Evolutionary conservation across 352 stramenopile genomes (phyloP).

Genomic region (Phytopythium aichiense): DNA sequence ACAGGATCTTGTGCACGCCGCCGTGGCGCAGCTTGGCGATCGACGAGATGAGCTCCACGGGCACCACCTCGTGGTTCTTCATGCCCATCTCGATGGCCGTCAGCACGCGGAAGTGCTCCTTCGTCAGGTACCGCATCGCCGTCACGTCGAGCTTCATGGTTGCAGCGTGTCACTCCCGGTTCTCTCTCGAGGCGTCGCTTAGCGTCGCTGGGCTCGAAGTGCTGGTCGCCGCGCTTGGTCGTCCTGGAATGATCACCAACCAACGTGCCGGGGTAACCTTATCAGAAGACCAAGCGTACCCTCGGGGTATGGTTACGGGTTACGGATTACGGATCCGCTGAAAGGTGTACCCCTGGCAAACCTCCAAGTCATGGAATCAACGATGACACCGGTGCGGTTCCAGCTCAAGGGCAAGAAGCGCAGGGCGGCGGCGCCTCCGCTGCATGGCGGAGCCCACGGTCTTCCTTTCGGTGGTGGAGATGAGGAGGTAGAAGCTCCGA

Average conservation of each 20-base stretch:
- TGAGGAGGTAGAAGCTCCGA: not conserved
- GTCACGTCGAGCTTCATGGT: conserved; percentile 93
- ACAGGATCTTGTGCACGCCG: conserved; percentile 97
- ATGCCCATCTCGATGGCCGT: conserved; percentile 99
- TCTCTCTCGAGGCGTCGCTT: not conserved
- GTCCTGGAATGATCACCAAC: conserved; percentile 3
- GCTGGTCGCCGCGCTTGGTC: not conserved
- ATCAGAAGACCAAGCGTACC: not conserved
- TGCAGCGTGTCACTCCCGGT: not conserved
- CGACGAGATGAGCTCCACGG: conserved; percentile 93
- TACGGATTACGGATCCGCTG: not conserved
- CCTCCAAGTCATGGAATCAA: no score
- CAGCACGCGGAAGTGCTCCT: conserved; percentile 98
- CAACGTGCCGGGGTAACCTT: not conserved
- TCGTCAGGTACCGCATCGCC: conserved; percentile 92
- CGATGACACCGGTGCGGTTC: conserved; percentile 22
- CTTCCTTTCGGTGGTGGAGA: conserved; percentile 13
- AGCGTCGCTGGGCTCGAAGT: not conserved
- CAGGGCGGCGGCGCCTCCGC: conserved; percentile 6
- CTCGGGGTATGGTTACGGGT: not conserved
- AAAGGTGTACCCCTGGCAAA: no score
- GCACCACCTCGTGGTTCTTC: conserved; percentile 98
- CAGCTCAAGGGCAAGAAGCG: conserved; percentile 30
- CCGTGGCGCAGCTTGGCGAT: conserved; percentile 98
- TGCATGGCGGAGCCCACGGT: not conserved